Conservation (phyloP, 2,329 filamentous ascomycete genomes). For the Trichocomaceae sp. region DNA sequence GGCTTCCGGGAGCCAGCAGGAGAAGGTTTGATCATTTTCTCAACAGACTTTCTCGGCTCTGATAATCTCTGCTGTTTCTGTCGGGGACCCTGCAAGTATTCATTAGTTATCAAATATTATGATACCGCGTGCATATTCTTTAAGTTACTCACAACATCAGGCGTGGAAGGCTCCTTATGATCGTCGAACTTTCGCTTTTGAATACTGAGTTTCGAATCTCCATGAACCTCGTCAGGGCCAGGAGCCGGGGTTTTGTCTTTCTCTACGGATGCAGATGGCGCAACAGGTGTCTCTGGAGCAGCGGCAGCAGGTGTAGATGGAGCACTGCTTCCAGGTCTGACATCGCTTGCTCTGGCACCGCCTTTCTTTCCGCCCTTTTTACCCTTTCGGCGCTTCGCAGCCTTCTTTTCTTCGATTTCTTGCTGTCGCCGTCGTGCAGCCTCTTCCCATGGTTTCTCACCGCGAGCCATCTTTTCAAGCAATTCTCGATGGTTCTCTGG, state of each 20-base stretch:
- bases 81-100: constrained; percentile 30
- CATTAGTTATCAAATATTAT: constrained; percentile 20
- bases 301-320: constrained; percentile 22
- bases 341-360: constrained; percentile 60
- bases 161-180: constrained; percentile 22
- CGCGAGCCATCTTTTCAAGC: constrained; percentile 67
- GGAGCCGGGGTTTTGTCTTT: constrained; percentile 25
- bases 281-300: constrained; percentile 16
- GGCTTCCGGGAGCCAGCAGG: constrained; percentile 27
- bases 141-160: constrained; percentile 26
- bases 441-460: constrained; percentile 81
- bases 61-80: constrained; percentile 37
- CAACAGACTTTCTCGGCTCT: constrained; percentile 18
- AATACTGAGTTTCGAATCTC: constrained; percentile 19
- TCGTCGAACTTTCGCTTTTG: constrained; percentile 43
- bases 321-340: constrained; percentile 34
- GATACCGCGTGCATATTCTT: not conserved
- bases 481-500: constrained; percentile 78
- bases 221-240: constrained; percentile 16
- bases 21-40: constrained; percentile 21
- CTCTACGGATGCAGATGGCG: constrained; percentile 19
- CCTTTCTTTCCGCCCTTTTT: constrained; percentile 54
- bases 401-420: constrained; percentile 52
- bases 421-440: constrained; percentile 58
- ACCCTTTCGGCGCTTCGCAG: constrained; percentile 52